These are phyloP conservation scores for Solanum gandarillasii DNA, from an alignment of 257 asterid genomes.

Conservation along the genomic window DNA sequence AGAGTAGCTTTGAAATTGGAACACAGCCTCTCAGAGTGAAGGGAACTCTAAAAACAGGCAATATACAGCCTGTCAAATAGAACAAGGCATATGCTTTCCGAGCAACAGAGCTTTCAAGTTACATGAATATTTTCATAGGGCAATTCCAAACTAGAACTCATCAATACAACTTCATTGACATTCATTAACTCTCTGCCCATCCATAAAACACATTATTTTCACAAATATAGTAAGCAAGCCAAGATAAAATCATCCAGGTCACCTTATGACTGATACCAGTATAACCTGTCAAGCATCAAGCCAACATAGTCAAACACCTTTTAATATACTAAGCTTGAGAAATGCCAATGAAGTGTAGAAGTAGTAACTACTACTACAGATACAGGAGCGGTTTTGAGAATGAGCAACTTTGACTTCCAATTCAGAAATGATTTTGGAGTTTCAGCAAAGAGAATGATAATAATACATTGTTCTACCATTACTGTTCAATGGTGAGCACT, in stretches of 20 bases:
- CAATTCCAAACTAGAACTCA: background rate
- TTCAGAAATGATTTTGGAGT: background rate
- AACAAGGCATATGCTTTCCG: background rate
- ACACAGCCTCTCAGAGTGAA: background rate
- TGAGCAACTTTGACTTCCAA: background rate
- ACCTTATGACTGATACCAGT: background rate
- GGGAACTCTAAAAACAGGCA: background rate
- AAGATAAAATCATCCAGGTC: background rate
- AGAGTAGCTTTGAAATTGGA: background rate
- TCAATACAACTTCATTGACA: background rate
- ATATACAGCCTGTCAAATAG: background rate
- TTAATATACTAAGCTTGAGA: background rate
- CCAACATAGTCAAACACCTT: background rate
- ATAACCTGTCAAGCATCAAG: background rate
- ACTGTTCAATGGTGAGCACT: background rate
- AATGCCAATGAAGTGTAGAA: background rate
- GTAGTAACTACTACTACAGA: background rate
- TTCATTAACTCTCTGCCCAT: background rate
- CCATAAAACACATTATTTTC: background rate
- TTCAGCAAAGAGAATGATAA: background rate
- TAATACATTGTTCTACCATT: background rate
- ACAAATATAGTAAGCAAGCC: too few species aligned
- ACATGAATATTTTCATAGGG: background rate
- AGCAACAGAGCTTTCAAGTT: background rate
- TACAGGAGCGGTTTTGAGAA: background rate